Percentiles rank a stretch among this genome's conserved stretches.
Conservation (phyloP, 257 asterid species). For the Penstemon davidsonii region DNA sequence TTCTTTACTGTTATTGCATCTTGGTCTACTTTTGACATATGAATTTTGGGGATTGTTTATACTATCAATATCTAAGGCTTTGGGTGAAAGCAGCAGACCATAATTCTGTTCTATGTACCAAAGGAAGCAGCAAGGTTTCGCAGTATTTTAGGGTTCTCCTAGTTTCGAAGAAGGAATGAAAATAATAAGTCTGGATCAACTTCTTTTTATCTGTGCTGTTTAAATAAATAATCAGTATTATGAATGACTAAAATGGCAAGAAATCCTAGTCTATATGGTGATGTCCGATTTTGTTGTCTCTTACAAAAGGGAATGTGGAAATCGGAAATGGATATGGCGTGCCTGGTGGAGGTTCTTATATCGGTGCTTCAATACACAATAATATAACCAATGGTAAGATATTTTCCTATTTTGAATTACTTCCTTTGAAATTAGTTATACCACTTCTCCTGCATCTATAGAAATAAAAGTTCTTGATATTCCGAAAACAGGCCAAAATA, state of each 20-base stretch:
- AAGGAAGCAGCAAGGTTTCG: background rate
- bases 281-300: conserved; percentile 9
- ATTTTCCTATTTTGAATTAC: conserved; percentile 19
- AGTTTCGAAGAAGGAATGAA: background rate
- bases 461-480: conserved; percentile 42
- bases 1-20: conserved; percentile 14
- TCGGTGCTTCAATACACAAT: conserved; percentile 46
- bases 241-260: conserved; percentile 12
- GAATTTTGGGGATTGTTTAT: conserved; percentile 12
- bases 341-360: conserved; percentile 96
- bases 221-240: conserved; percentile 1
- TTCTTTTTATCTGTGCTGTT: conserved; percentile 15
- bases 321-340: conserved; percentile 99
- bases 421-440: conserved; percentile 27
- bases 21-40: background rate
- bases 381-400: conserved; percentile 42
- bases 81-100: background rate
- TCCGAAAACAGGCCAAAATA: conserved; percentile 36
- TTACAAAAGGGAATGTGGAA: conserved; percentile 65
- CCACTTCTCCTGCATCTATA: conserved; percentile 24
- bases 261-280: background rate
- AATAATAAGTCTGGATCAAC: background rate
- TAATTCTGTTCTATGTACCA: background rate
- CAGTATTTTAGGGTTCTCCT: background rate
- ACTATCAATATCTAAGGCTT: conserved; percentile 10